Conservation (phyloP, 2,329 filamentous ascomycete genomes). For the Colletotrichum horii region DNA sequence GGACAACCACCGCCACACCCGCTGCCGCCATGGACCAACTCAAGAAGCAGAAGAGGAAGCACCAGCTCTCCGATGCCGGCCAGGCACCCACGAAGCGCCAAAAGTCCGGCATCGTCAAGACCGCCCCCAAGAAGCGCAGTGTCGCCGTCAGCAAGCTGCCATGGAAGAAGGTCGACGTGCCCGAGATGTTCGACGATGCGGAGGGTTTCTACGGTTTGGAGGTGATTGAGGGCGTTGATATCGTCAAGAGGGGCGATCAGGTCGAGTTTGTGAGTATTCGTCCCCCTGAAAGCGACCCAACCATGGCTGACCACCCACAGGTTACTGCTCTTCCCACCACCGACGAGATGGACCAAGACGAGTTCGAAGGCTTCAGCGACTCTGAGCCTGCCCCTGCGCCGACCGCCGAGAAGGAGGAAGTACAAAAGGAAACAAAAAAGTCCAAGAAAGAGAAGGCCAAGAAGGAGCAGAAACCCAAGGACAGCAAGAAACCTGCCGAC, state of each 20-base stretch:
- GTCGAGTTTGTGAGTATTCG: constrained; percentile 57
- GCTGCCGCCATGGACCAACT: constrained; percentile 10
- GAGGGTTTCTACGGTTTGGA: constrained; percentile 93
- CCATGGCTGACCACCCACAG: background rate
- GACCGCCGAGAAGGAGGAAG: constrained; percentile 27
- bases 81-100: constrained; percentile 19
- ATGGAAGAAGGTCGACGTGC: constrained; percentile 68
- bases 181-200: constrained; percentile 84
- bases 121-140: constrained; percentile 35
- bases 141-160: constrained; percentile 54
- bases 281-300: fast-evolving
- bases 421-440: constrained; percentile 31
- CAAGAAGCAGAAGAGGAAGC: constrained; percentile 21
- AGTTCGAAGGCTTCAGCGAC: constrained; percentile 72
- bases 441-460: constrained; percentile 30
- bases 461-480: constrained; percentile 33
- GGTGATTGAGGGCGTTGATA: constrained; percentile 88
- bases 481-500: constrained; percentile 12
- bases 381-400: constrained; percentile 33
- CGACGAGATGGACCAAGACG: constrained; percentile 42
- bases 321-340: background rate
- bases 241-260: constrained; percentile 70
- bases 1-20: background rate
- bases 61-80: background rate
- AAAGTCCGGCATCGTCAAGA: constrained; percentile 5